Conservation (phyloP, 2,329 filamentous ascomycete genomes). For the Penicillium hesseltinei region DNA sequence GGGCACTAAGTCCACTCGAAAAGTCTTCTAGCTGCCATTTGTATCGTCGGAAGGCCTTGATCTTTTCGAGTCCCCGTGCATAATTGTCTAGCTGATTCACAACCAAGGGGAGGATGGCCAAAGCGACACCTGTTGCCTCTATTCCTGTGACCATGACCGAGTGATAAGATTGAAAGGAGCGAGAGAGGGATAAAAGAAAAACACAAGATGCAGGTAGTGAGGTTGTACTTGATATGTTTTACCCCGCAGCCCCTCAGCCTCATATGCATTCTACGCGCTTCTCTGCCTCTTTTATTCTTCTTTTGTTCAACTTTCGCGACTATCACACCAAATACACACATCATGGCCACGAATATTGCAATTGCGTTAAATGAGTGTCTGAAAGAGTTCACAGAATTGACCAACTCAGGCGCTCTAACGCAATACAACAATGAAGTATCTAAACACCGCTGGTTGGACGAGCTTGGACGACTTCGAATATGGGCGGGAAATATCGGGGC, state of each 20-base stretch:
- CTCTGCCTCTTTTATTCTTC: too few relatives aligned
- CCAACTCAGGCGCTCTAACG: neutral
- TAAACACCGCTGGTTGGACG: slow-evolving; percentile 16
- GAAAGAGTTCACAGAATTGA: neutral
- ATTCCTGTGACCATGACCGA: slow-evolving; percentile 4
- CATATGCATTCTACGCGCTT: too few relatives aligned
- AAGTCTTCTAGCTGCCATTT: slow-evolving; percentile 12
- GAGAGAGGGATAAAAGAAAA: too few relatives aligned
- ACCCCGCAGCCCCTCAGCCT: too few relatives aligned
- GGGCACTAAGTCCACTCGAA: slow-evolving; percentile 2
- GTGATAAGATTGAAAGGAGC: too few relatives aligned
- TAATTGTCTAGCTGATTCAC: slow-evolving; percentile 25
- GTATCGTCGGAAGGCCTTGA: slow-evolving; percentile 16
- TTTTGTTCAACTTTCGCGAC: too few relatives aligned
- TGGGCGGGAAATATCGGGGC: slow-evolving; percentile 36
- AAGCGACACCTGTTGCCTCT: slow-evolving; percentile 15
- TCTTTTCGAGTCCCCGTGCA: slow-evolving; percentile 17
- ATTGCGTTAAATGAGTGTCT: neutral
- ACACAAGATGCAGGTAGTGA: too few relatives aligned
- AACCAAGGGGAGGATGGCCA: slow-evolving; percentile 26
- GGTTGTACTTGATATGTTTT: too few relatives aligned
- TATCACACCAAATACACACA: too few relatives aligned
- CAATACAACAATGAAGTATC: neutral
- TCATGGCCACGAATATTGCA: neutral
- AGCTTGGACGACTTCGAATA: slow-evolving; percentile 22